Evolutionary conservation across 208 protist species (phyloP), one percentile per base, ranked within the genome.

Genomic region (Angomonas desouzai): DNA sequence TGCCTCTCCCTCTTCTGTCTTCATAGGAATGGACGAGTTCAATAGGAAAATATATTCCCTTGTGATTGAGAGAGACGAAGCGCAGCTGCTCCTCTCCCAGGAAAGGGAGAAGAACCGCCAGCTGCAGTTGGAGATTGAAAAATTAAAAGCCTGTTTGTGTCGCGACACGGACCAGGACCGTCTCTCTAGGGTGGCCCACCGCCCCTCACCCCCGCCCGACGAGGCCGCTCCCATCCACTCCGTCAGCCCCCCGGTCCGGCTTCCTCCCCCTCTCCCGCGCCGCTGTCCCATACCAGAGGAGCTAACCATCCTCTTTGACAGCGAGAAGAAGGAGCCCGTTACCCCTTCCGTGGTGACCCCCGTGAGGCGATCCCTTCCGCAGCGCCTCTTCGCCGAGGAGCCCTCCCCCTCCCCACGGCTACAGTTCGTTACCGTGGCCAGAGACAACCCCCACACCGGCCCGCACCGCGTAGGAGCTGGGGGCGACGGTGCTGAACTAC

Each of bases 81-180:
- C 67, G 13, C 65, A 71, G 10, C 55, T 71, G 20, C 62, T 68
- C 55, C 25, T 77, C 11, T 68, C 73, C n/a, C 62, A 70, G 38
- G 70, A 77, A 62, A 48, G 65, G 4, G 76, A 82, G 48, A 77
- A 72, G 38, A 74, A 58, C 23, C 64, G 67, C 0, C 53, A 68
- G n/a, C 64, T 66, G 3, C 72, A 75, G 38, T 56, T 66, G 4
- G 70, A 77, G 53, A 48, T 53, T 40, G 71, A 77, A 38, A 51
- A 51, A 23, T 23, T 51, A 51, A 51, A 51, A 16, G 9, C 45
- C 18, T 51, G 45, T 23, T 16, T 51, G 18, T 51, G 9, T 4
- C 4, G 45, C 9, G 45, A 51, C 6, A 23, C 18, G 45, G 6
- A 23, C 4, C 18, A 40, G 9, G 36, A 40, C 20, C n/a, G 6